Evolutionary conservation across 768 basidiomycete genomes (phyloP), one percentile per base, ranked within the genome.

Genomic region (Suillus clintonianus): DNA sequence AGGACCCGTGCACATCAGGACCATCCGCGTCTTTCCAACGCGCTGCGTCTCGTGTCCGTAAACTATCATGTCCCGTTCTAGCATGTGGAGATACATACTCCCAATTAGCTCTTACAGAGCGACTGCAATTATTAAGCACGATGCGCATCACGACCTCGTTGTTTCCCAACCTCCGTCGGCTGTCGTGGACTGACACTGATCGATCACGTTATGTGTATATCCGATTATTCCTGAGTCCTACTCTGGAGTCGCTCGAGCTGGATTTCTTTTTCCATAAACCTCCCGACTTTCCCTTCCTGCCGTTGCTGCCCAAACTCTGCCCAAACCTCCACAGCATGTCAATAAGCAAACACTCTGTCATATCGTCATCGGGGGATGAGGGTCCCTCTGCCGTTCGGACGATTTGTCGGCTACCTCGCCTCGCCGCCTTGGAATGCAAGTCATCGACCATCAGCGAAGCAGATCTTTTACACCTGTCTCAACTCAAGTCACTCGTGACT

Each of bases 241-340:
- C 39, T 13, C 27, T 57, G 17, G 56, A 57, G 27, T 57, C 56
- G 3, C 24, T 57, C 6, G 56, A 57, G 17, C 56, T 57, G 39
- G 56, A 57, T 57, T 57, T 57, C 19, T 57, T 22, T 57, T 57
- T 57, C 56, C 56, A 57, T 6, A 57, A 57, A 57, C 39, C 39
- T 57, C 56, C 39, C 39, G 1, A 57, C 24, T 57, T 57, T 41
- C 56, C 56, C 5, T 57, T 57, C 39, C 27, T 57, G 19, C 13
- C 56, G 6, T 41, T 19, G 13, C 56, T 57, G 11, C 56, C 56
- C 3, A 19, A 41, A 30, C 56, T 57, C 19, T 57, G 56, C 39
- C 56, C 56, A 10, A 57, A 57, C 27, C 56, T 57, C 27, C 56
- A 4, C 39, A 57, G 41, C 10, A 24, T 57, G 27, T 41, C 56